A percentile compares a stretch with the other conserved stretches of the same genome.
These are phyloP conservation scores for Quercus cerris DNA, from an alignment of 306 rosid species.

Conservation along the genomic window DNA sequence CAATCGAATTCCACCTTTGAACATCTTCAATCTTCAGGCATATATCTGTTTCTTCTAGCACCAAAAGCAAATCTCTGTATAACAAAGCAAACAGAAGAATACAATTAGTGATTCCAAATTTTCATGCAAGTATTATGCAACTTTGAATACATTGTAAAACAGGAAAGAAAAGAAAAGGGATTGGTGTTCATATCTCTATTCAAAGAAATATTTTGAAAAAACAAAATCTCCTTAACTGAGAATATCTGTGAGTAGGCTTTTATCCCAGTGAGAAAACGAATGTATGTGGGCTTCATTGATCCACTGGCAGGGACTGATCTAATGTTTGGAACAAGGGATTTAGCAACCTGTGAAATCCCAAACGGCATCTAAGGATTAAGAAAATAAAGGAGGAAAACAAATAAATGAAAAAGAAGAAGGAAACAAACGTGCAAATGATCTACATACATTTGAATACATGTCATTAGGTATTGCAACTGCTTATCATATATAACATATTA, in stretches of 20 bases:
- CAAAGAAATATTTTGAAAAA: not conserved
- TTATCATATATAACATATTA: too few species aligned
- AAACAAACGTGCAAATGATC: not conserved
- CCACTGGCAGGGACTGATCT: constrained; percentile 64
- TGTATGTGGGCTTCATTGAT: constrained; percentile 76
- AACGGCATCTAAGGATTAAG: not conserved
- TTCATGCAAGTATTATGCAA: constrained; percentile 2
- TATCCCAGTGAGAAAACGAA: constrained; percentile 84
- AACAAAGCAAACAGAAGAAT: constrained; percentile 13
- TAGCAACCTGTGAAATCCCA: constrained; percentile 66
- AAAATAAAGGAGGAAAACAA: not conserved
- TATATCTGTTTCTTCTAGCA: constrained; percentile 82
- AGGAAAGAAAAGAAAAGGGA: not conserved
- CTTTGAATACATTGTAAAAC: not conserved
- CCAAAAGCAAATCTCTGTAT: constrained; percentile 88
- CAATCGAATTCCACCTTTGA: not conserved
- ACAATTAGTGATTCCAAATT: not conserved
- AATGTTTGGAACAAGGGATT: constrained; percentile 77
- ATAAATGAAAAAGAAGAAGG: not conserved
- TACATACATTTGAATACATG: not conserved
- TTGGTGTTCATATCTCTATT: not conserved
- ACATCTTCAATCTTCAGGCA: constrained; percentile 66
- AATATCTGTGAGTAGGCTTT: constrained; percentile 93
- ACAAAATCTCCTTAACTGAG: constrained; percentile 57
- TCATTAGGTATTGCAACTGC: not conserved